Percentiles rank a stretch among this genome's conserved stretches.
Evolutionary conservation across 768 basidiomycete species (phyloP).

Genomic region (Mycena amicta): DNA sequence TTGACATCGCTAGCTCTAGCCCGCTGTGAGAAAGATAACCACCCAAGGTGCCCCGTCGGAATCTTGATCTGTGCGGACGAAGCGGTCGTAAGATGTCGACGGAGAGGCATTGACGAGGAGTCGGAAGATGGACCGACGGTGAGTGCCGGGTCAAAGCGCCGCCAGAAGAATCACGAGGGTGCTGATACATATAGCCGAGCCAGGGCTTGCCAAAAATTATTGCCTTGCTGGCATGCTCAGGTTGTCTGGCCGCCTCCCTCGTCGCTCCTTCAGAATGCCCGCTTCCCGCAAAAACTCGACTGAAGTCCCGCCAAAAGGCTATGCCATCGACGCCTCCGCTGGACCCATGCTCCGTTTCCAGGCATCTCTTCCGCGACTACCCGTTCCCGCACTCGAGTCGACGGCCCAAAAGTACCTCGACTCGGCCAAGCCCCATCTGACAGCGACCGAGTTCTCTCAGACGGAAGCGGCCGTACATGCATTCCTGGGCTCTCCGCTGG

Average conservation of each 20-base stretch:
- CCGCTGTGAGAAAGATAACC: too few relatives aligned
- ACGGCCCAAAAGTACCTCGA: conserved; percentile 91
- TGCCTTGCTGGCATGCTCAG: conserved; percentile 9
- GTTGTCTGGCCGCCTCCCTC: conserved; percentile 13
- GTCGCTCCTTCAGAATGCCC: conserved; percentile 20
- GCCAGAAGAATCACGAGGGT: not conserved
- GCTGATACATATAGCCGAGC: not conserved
- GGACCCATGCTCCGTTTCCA: conserved; percentile 76
- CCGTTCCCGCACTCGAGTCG: conserved; percentile 81
- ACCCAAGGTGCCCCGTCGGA: too few relatives aligned
- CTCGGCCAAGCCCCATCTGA: conserved; percentile 75
- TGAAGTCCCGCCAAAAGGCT: conserved; percentile 45
- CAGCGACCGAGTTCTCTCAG: conserved; percentile 58
- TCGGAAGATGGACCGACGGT: too few relatives aligned
- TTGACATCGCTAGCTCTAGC: too few relatives aligned
- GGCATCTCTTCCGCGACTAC: conserved; percentile 71
- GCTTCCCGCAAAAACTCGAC: conserved; percentile 17
- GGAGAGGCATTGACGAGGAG: too few relatives aligned
- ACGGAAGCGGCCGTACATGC: conserved; percentile 61
- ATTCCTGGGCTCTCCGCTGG: conserved; percentile 73
- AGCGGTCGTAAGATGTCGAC: too few relatives aligned
- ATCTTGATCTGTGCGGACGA: too few relatives aligned
- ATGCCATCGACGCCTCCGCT: conserved; percentile 57
- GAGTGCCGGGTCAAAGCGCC: not conserved
- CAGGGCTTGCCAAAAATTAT: not conserved